Evolutionary conservation across 1,139 yeast genomes (phyloP).

Genomic region (Entelexis sorbosivorans): DNA sequence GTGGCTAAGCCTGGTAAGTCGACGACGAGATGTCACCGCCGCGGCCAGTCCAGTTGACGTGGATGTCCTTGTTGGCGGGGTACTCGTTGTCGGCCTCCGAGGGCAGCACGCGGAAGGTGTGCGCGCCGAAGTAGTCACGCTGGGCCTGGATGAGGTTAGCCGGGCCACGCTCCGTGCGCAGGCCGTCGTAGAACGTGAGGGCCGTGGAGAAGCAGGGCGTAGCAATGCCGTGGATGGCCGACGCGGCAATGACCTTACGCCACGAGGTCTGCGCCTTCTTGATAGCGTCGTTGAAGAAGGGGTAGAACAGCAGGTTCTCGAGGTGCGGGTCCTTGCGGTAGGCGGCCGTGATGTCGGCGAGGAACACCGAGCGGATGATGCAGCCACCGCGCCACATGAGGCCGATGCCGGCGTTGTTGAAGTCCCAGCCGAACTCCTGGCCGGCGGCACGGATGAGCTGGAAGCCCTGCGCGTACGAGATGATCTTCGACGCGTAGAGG

Average conservation of each 20-base stretch:
- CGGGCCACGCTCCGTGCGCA: slow-evolving; percentile 90
- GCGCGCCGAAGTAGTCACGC: slow-evolving; percentile 99
- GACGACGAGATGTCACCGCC: slow-evolving; percentile 97
- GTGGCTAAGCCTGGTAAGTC: slow-evolving; percentile 71
- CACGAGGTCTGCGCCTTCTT: slow-evolving; percentile 90
- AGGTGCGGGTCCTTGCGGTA: slow-evolving; percentile 86
- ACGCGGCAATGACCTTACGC: slow-evolving; percentile 76
- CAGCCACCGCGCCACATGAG: slow-evolving; percentile 99
- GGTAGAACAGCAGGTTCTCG: slow-evolving; percentile 90
- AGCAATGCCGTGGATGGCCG: slow-evolving; percentile 82
- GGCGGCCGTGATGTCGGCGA: slow-evolving; percentile 93
- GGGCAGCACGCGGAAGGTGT: slow-evolving; percentile 92
- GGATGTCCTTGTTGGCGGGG: slow-evolving; percentile 76
- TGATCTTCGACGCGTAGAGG: slow-evolving; percentile 94
- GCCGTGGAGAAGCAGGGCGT: slow-evolving; percentile 98
- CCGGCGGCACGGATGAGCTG: slow-evolving; percentile 99
- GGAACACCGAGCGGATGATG: slow-evolving; percentile 96
- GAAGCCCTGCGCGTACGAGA: slow-evolving; percentile 98
- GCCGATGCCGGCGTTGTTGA: slow-evolving; percentile 96
- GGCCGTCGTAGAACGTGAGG: slow-evolving; percentile 95
- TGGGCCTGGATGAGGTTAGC: slow-evolving; percentile 98
- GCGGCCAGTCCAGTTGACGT: slow-evolving; percentile 98
- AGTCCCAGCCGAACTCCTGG: slow-evolving; percentile 89
- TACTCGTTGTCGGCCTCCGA: slow-evolving; percentile 64
- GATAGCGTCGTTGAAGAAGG: slow-evolving; percentile 87